These are phyloP conservation scores for Galerina sulciceps DNA, from an alignment of 768 basidiomycete genomes.

Conservation along the genomic window DNA sequence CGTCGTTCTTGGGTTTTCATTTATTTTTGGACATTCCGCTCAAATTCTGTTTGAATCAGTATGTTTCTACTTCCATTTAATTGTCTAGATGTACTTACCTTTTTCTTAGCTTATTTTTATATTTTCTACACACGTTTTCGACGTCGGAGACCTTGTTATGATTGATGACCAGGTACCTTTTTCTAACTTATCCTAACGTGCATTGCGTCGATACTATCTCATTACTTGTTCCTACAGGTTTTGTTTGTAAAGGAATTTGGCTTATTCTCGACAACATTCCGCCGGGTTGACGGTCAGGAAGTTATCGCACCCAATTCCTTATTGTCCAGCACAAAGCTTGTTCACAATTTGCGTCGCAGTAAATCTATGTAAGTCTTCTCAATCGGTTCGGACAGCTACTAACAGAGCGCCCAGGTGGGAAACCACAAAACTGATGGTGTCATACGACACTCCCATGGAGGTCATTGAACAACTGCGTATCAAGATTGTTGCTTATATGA, in stretches of 20 bases:
- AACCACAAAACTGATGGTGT: conserved; percentile 64
- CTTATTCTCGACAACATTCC: conserved; percentile 78
- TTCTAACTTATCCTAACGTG: neutral
- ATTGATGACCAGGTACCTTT: conserved; percentile 68
- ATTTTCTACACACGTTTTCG: conserved; percentile 85
- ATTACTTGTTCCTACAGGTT: conserved; percentile 20
- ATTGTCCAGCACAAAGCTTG: conserved; percentile 69
- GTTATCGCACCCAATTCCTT: conserved; percentile 80
- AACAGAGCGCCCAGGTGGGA: conserved; percentile 53
- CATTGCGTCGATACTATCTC: conserved; percentile 1
- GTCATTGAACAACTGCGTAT: conserved; percentile 65
- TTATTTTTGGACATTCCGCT: conserved; percentile 84
- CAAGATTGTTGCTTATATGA: conserved; percentile 64
- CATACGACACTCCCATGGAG: conserved; percentile 74
- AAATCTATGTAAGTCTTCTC: conserved; percentile 64
- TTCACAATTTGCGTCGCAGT: conserved; percentile 78
- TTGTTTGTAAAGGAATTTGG: conserved; percentile 78
- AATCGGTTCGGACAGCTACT: neutral
- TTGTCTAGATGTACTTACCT: neutral
- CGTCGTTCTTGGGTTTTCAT: conserved; percentile 81
- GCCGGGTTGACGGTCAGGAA: conserved; percentile 81
- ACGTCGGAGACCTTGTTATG: conserved; percentile 82
- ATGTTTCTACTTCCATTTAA: conserved; percentile 21
- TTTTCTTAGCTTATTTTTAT: conserved; percentile 73
- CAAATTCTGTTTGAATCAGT: conserved; percentile 81